Evolutionary conservation across 495 filamentous ascomycete species (phyloP).

Genomic region (Neurospora cerealis): DNA sequence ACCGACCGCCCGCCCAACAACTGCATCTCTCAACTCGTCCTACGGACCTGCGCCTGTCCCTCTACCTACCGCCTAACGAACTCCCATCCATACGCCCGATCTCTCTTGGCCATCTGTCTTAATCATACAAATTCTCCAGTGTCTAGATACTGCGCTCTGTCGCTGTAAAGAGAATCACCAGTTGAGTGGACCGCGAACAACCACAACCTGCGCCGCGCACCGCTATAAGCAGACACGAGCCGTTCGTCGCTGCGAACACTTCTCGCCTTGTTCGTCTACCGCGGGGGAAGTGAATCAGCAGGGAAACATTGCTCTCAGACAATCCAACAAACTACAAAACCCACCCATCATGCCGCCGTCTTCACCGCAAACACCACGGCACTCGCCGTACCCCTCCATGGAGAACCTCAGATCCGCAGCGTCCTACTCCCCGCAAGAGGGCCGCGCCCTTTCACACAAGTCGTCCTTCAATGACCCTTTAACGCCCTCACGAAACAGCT

Average conservation of each 20-base stretch:
- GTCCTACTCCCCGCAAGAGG: constrained; percentile 26
- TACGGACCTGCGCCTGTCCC: neutral
- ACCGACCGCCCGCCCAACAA: neutral
- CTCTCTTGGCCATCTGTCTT: neutral
- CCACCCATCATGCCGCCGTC: constrained; percentile 12
- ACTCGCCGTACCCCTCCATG: constrained; percentile 58
- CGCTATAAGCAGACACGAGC: neutral
- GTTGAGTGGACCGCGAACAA: neutral
- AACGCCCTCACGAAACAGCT: constrained; percentile 45
- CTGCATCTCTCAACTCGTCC: neutral
- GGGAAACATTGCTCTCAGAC: neutral
- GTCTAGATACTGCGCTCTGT: neutral
- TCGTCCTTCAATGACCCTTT: constrained; percentile 54
- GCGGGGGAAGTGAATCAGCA: neutral
- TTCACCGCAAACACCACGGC: constrained; percentile 55
- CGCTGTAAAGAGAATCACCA: neutral
- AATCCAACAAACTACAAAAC: neutral
- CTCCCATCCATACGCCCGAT: neutral
- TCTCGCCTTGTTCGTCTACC: neutral
- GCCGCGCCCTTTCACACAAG: constrained; percentile 40
- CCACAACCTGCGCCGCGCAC: neutral
- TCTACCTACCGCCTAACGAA: neutral
- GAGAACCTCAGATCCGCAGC: constrained; percentile 42
- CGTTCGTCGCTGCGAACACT: neutral
- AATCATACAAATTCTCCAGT: neutral